Evolutionary conservation across 1,139 yeast species (phyloP), one percentile per base, ranked within the genome.

Genomic region (Pichia sp.): DNA sequence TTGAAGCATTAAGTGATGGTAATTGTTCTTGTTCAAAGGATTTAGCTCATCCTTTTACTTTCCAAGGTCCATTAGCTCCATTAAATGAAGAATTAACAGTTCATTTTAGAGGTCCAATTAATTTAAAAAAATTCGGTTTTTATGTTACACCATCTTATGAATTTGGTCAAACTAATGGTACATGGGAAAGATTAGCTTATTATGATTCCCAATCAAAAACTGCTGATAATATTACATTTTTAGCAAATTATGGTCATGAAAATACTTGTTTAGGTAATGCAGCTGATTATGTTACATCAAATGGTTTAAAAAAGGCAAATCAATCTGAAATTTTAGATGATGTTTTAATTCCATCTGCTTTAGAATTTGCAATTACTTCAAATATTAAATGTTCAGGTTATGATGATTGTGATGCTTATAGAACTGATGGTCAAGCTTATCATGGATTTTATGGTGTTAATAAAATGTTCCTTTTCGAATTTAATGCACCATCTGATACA

Each of bases 21-120:
- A 51, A 64, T 20, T 82, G 92, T 68, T 54, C 75, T 22, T 81
- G 84, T 62, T 67, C 67, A 51, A 60, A 72, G 12, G 72, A 67
- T 35, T 58, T 66, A 8, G 68, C 64, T 16, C 56, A 61, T 41
- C 61, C 63, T 28, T 55, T 65, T 31, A 58, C 72, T 42, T 82
- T 83, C 61, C 64, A 71, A 22, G 92, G 92, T 35, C 63, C 73
- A 46, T 75, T 80, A 63, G 69, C 89, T 39, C 94, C 94, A 16
- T 65, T 83, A 46, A 70, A 82, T 52, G 82, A 76, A 54, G 87
- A 80, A 57, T 66, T 84, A 44, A 80, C 89, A n/a, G 86, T 83
- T 30, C 94, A 84, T 62, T 76, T 83, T 64, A 78, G 94, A 70
- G 94, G 94, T 54, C 94, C 94, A 24, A 61, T 83, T 51, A 68